Conservation (phyloP, 2,329 filamentous ascomycete genomes). For the Paecilomyces fulvus region DNA sequence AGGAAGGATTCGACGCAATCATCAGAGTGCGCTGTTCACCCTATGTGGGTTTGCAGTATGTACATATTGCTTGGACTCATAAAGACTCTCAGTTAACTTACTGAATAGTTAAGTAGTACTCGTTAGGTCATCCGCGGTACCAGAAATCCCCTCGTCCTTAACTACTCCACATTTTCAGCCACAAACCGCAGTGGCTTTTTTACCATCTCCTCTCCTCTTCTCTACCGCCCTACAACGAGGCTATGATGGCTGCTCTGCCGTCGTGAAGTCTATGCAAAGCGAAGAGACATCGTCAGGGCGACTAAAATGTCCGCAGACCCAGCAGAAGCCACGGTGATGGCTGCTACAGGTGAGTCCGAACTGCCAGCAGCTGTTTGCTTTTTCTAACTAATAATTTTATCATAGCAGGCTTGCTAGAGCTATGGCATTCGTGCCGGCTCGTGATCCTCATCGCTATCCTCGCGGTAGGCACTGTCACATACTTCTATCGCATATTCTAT, state of each 20-base stretch:
- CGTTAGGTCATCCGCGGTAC: not conserved
- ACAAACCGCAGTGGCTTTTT: not conserved
- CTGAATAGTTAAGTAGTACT: no score
- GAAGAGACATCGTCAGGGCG: not conserved
- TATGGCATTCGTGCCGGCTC: conserved; percentile 43
- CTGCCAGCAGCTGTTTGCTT: not conserved
- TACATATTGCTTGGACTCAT: not conserved
- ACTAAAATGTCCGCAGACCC: not conserved
- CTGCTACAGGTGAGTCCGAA: not conserved
- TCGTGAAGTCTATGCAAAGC: not conserved
- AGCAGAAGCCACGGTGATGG: not conserved
- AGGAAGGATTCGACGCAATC: not conserved
- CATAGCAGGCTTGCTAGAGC: conserved; percentile 27
- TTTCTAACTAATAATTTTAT: not conserved
- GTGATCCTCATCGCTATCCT: conserved; percentile 26
- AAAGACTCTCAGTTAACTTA: no score
- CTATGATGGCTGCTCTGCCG: not conserved
- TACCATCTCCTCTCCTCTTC: not conserved
- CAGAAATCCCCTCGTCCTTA: not conserved
- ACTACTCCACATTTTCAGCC: not conserved
- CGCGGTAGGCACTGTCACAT: not conserved
- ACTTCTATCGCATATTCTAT: conserved; percentile 13
- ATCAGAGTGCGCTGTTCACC: not conserved
- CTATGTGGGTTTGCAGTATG: not conserved
- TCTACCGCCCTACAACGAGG: not conserved